Evolutionary conservation across 257 asterid genomes (phyloP).

Genomic region (Anisodus acutangulus): DNA sequence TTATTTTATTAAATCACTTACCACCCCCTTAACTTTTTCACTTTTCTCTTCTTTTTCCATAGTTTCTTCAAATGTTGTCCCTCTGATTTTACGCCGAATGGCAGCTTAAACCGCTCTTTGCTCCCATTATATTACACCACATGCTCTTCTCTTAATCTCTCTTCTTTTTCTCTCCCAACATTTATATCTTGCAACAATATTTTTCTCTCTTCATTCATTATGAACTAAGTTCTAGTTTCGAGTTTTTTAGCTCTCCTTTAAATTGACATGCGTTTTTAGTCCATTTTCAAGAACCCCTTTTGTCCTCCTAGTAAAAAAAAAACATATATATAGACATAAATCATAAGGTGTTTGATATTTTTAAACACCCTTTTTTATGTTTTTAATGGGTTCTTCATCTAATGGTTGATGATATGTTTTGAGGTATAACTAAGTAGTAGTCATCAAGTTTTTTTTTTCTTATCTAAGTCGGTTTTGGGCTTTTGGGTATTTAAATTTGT

Average conservation of each 20-base stretch:
- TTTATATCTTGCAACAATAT: not conserved
- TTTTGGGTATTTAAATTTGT: not conserved
- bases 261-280: constrained; percentile 8
- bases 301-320: constrained; percentile 9
- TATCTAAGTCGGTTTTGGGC: not conserved
- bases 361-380: not conserved
- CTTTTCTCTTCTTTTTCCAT: not conserved
- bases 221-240: too few relatives aligned
- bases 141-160: constrained; percentile 44
- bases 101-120: constrained; percentile 78
- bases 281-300: not conserved
- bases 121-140: constrained; percentile 84
- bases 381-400: not conserved
- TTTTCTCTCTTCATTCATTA: constrained; percentile 39
- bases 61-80: constrained; percentile 37
- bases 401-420: constrained; percentile 1
- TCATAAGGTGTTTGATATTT: not conserved
- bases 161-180: constrained; percentile 35
- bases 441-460: not conserved
- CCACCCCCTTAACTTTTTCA: not conserved
- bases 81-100: constrained; percentile 85
- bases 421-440: not conserved
- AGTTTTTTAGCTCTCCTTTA: constrained; percentile 34
- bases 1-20: not conserved
- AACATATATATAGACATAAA: too few relatives aligned